These are phyloP conservation scores for Sedum album DNA, from an alignment of 164 flowering plant species.

Conservation along the genomic window DNA sequence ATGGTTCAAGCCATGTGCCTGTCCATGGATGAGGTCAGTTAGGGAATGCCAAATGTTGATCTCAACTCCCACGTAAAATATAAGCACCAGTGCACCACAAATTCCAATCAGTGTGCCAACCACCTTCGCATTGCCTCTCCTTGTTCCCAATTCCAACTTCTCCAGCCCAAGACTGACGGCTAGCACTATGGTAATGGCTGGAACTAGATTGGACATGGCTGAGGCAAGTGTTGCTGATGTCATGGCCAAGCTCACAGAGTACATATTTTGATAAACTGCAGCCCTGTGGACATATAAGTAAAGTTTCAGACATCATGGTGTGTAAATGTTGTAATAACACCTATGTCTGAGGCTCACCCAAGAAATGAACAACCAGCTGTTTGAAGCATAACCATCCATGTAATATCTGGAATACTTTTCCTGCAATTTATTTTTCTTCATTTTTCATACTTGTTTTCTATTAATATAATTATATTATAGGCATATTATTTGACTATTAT, in stretches of 20 bases:
- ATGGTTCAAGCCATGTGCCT: neutral
- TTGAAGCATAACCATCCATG: too few species aligned
- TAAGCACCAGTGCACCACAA: conserved; percentile 64
- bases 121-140: conserved; percentile 14
- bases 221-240: conserved; percentile 57
- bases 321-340: too few species aligned
- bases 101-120: conserved; percentile 47
- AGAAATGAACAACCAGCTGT: too few species aligned
- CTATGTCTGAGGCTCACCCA: neutral
- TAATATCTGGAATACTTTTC: too few species aligned
- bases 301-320: neutral
- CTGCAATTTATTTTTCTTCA: too few species aligned
- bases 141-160: conserved; percentile 1
- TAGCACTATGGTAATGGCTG: conserved; percentile 53
- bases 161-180: conserved; percentile 22
- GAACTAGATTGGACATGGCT: conserved; percentile 52
- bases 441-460: too few species aligned
- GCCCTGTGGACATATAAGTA: conserved; percentile 29
- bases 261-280: conserved; percentile 38
- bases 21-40: conserved; percentile 12
- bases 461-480: too few species aligned
- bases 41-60: conserved; percentile 30
- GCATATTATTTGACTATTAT: too few species aligned
- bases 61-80: conserved; percentile 50
- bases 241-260: conserved; percentile 28